Base-by-base conservation (phyloP, 2,329 filamentous ascomycete genomes). In the Penicillium sp. region DNA sequence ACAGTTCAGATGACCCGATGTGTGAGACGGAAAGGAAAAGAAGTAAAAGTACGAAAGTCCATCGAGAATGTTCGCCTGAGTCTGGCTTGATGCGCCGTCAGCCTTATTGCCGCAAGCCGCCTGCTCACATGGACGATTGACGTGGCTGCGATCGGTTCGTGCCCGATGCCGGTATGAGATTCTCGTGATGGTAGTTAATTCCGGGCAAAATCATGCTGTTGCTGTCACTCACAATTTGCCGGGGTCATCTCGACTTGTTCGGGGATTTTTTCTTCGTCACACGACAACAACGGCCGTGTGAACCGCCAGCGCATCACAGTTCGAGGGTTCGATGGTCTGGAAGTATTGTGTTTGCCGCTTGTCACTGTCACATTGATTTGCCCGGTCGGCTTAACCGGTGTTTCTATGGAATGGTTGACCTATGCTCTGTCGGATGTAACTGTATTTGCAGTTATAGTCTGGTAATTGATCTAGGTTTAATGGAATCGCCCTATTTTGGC, bases 101-200 rank as follows among this genome's bases (percentile, higher is more conserved):
- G 48, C 40, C 44, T 46, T 41, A 45, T 44, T 30, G 29, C 14
- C 27, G 35, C 39, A 29, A 32, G 37, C 17, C 37, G 37, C 30
- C 22, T 39, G 33, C 34, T 50, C 49, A 50, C 45, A 49, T 45
- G 50, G 40, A 34, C 20, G 14, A 44, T 52, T 50, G 47, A 49
- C 50, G 44, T 52, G 47, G 47, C 49, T 32, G 35, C 32, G 11
- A 39, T 45, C 35, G 26, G 42, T 51, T 48, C 35, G 44, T 33
- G 38, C 28, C 30, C 16, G 25, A 13, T 6, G 6, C 25, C 12
- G 25, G 11, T 6, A 23, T 23, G 22, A 23, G 22, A 23, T 11
- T 23, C 6, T 23, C n/a, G n/a, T n/a, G n/a, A n/a, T n/a, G n/a
- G n/a, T n/a, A n/a, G n/a, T n/a, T n/a, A n/a, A n/a, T n/a, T n/a